Evolutionary conservation across 768 basidiomycete genomes (phyloP).

Genomic region (Tulasnella sp.): DNA sequence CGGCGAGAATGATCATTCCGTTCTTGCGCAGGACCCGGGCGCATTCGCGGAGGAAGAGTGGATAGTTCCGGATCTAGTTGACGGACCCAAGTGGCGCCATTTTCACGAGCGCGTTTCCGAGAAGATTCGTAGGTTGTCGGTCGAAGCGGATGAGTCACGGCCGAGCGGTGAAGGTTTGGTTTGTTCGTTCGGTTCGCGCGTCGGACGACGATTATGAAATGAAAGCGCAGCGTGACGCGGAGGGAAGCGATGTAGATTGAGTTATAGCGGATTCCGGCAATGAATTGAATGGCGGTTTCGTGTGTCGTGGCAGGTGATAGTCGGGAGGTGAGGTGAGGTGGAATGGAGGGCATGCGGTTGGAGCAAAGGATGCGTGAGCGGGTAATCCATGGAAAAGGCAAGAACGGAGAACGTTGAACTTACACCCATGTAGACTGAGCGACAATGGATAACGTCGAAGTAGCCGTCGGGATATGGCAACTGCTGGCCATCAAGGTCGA

Average conservation of each 20-base stretch:
- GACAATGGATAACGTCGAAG: slow-evolving; percentile 61
- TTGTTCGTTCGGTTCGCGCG: neutral
- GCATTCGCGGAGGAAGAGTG: slow-evolving; percentile 47
- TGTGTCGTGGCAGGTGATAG: slow-evolving; percentile 3
- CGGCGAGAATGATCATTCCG: slow-evolving; percentile 56
- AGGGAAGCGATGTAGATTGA: neutral
- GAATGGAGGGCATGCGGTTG: slow-evolving; percentile 9
- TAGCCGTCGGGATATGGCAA: slow-evolving; percentile 52
- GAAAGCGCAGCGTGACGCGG: neutral
- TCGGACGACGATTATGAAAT: slow-evolving; percentile 2
- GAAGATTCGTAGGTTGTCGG: neutral
- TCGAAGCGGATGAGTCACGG: slow-evolving; percentile 6
- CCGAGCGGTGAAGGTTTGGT: neutral
- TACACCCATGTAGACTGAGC: slow-evolving; percentile 57
- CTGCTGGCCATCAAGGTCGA: slow-evolving; percentile 41
- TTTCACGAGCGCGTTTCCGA: neutral
- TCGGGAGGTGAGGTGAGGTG: slow-evolving; percentile 14
- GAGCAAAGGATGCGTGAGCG: neutral
- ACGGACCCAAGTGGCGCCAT: neutral
- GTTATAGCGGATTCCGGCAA: neutral
- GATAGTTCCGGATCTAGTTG: slow-evolving; percentile 49
- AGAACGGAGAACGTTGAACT: slow-evolving; percentile 19
- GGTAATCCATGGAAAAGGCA: slow-evolving; percentile 7
- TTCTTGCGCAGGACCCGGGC: slow-evolving; percentile 58
- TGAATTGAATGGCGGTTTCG: neutral